Evolutionary conservation across 768 basidiomycete genomes (phyloP).

Genomic region (Daedaleopsis sinensis): DNA sequence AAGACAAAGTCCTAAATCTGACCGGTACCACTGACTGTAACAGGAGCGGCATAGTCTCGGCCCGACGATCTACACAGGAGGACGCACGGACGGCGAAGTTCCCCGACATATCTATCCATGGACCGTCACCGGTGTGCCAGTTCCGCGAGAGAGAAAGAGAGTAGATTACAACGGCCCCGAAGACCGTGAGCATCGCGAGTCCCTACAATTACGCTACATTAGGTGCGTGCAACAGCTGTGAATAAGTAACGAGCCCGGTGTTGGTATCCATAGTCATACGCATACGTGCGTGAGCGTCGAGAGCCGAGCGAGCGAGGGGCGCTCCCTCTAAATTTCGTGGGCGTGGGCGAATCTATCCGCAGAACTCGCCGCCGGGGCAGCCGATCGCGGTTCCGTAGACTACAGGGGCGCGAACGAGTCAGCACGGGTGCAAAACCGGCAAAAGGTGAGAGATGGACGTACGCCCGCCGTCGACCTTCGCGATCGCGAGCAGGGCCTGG

Average conservation of each 20-base stretch:
- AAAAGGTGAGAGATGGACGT: conserved; percentile 24
- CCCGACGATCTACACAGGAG: no score
- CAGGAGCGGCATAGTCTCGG: no score
- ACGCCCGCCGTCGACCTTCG: conserved; percentile 53
- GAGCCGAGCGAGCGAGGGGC: no score
- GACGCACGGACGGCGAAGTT: no score
- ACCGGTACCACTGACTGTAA: no score
- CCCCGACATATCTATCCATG: neutral
- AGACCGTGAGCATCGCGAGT: neutral
- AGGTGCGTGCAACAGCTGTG: neutral
- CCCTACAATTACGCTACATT: neutral
- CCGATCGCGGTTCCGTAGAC: conserved; percentile 53
- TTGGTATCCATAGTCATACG: neutral
- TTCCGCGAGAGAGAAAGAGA: neutral
- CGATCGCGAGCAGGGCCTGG: conserved; percentile 55
- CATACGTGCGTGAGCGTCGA: neutral
- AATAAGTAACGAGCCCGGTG: neutral
- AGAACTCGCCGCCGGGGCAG: conserved; percentile 55
- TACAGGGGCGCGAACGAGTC: neutral
- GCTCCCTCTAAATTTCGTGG: neutral
- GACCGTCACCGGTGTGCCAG: neutral
- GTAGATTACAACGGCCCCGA: neutral
- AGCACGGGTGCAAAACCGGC: neutral
- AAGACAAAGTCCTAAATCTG: no score
- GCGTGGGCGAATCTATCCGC: conserved; percentile 39